These are phyloP conservation scores for Backusella tuberculispora DNA, from an alignment of 192 early-diverging fungal genomes.

Conservation along the genomic window DNA sequence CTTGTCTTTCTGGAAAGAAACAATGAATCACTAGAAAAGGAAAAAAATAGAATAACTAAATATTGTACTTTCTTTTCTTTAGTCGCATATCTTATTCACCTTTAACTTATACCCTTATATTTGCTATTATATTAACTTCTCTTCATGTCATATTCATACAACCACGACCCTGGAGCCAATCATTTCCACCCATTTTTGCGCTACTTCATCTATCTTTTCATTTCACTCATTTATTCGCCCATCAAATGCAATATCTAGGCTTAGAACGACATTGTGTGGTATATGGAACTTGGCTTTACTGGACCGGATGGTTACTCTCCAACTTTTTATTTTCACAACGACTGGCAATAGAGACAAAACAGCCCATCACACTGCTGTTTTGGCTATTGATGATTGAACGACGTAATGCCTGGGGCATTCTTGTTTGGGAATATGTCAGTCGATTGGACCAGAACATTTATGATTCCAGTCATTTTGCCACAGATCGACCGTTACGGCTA, in stretches of 20 bases:
- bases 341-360: slow-evolving; percentile 46
- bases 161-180: slow-evolving; percentile 30
- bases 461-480: background rate
- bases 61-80: background rate
- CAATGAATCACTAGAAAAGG: too few species aligned
- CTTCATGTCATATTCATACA: slow-evolving; percentile 17
- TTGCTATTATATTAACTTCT: slow-evolving; percentile 26
- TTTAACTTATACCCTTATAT: slow-evolving; percentile 37
- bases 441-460: slow-evolving; percentile 49
- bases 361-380: slow-evolving; percentile 51
- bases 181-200: slow-evolving; percentile 38
- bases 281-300: slow-evolving; percentile 60
- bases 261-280: slow-evolving; percentile 54
- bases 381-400: slow-evolving; percentile 50
- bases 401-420: slow-evolving; percentile 57
- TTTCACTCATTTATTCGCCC: slow-evolving; percentile 47
- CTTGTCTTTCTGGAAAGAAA: background rate
- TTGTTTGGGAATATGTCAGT: slow-evolving; percentile 55
- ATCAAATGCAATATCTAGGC: slow-evolving; percentile 43
- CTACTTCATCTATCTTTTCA: slow-evolving; percentile 46
- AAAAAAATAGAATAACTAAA: background rate
- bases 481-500: background rate
- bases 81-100: slow-evolving; percentile 43
- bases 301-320: slow-evolving; percentile 57
- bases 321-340: slow-evolving; percentile 49